These are phyloP conservation scores for Ramalina intermedia DNA, from an alignment of 495 filamentous ascomycete species.

Conservation along the genomic window DNA sequence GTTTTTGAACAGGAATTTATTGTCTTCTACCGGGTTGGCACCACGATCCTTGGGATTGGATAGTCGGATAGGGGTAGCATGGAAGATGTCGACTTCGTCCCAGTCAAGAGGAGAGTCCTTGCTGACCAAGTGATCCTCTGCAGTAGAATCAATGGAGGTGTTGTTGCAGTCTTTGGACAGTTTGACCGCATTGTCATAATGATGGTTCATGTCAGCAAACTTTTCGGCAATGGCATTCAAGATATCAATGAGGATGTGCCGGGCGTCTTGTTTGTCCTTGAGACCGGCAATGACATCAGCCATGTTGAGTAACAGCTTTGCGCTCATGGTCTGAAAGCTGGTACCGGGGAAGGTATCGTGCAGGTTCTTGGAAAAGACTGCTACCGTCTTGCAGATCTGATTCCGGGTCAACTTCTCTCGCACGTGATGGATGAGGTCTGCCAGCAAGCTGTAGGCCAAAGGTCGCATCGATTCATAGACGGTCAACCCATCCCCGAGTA, in stretches of 20 bases:
- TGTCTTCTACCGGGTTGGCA: conserved; percentile 88
- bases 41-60: conserved; percentile 83
- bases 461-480: conserved; percentile 95
- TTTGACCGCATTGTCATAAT: conserved; percentile 88
- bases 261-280: conserved; percentile 78
- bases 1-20: conserved; percentile 96
- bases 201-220: conserved; percentile 93
- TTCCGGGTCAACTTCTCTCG: conserved; percentile 67
- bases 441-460: conserved; percentile 94
- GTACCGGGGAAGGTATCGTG: conserved; percentile 94
- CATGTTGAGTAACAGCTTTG: conserved; percentile 92
- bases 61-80: conserved; percentile 88
- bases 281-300: conserved; percentile 91
- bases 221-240: conserved; percentile 95
- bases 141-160: conserved; percentile 46
- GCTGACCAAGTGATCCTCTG: conserved; percentile 74
- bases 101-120: conserved; percentile 70
- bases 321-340: conserved; percentile 99
- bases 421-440: conserved; percentile 94
- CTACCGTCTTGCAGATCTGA: conserved; percentile 87
- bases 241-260: conserved; percentile 94
- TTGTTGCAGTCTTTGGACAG: conserved; percentile 59
- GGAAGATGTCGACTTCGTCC: conserved; percentile 97
- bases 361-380: conserved; percentile 92
- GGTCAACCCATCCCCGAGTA: conserved; percentile 91